Percentiles rank a stretch among this genome's conserved stretches.
These are phyloP conservation scores for Polychytrium aggregatum DNA, from an alignment of 192 early-diverging fungal species.

Conservation along the genomic window DNA sequence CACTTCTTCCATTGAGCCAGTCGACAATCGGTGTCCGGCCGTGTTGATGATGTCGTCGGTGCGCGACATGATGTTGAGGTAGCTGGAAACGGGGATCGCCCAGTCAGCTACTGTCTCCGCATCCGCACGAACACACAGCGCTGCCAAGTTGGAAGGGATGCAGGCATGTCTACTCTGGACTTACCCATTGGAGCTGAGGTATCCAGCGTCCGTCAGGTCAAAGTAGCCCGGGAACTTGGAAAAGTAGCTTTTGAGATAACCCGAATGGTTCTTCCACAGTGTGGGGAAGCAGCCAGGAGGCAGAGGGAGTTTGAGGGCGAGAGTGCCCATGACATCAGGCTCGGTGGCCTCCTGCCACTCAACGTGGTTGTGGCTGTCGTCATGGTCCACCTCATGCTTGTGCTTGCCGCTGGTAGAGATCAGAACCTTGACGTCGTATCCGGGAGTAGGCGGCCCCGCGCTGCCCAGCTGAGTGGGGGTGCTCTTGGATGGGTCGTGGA, in stretches of 20 bases:
- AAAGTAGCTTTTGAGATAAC: slow-evolving; percentile 65
- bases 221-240: slow-evolving; percentile 66
- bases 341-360: slow-evolving; percentile 18
- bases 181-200: slow-evolving; percentile 56
- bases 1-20: slow-evolving; percentile 64
- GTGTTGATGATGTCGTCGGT: slow-evolving; percentile 68
- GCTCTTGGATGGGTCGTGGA: not conserved
- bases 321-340: slow-evolving; percentile 47
- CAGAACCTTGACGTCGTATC: slow-evolving; percentile 56
- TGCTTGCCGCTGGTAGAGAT: slow-evolving; percentile 6
- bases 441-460: slow-evolving; percentile 71
- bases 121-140: not conserved
- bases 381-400: slow-evolving; percentile 2
- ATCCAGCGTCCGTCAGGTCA: slow-evolving; percentile 74
- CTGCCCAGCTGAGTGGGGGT: slow-evolving; percentile 41
- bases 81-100: no score
- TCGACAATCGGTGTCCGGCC: slow-evolving; percentile 73
- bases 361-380: slow-evolving; percentile 8
- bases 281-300: slow-evolving; percentile 67
- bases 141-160: not conserved
- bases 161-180: no score
- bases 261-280: slow-evolving; percentile 66
- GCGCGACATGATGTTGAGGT: slow-evolving; percentile 25
- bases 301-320: slow-evolving; percentile 67
- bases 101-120: no score